phyloP scores from a whole-genome alignment of 768 basidiomycete species.

The Auriscalpium orientale region DNA sequence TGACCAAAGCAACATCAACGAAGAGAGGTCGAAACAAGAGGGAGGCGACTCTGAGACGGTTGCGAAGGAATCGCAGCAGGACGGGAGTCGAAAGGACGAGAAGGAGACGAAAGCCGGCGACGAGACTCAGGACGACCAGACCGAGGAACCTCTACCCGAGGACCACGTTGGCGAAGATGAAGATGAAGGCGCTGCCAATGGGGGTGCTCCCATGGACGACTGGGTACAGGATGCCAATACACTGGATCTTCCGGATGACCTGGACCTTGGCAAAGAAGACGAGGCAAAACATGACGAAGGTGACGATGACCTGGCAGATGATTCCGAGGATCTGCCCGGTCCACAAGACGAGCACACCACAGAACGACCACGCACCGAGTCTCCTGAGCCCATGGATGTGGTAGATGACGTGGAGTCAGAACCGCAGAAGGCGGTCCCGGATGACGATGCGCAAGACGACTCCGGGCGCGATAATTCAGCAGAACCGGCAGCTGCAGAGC shows the following conservation, averaged over 20 bases:
- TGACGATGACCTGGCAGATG: constrained; percentile 11
- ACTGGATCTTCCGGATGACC: constrained; percentile 84
- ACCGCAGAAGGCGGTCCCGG: constrained; percentile 8
- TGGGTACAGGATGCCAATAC: constrained; percentile 72
- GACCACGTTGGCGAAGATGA: constrained; percentile 27
- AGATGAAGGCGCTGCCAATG: constrained; percentile 36
- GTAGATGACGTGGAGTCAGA: not conserved
- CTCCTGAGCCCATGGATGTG: constrained; percentile 1
- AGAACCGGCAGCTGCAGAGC: constrained; percentile 24
- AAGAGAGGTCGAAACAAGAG: constrained; percentile 51
- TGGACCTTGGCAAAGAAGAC: constrained; percentile 45
- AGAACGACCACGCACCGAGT: not conserved
- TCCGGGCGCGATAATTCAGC: constrained; percentile 30
- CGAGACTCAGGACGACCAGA: constrained; percentile 20
- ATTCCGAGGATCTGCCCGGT: constrained; percentile 14
- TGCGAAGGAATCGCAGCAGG: constrained; percentile 57
- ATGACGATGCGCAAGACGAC: constrained; percentile 32
- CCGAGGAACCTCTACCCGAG: constrained; percentile 24
- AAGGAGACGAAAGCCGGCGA: constrained; percentile 24
- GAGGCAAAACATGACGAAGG: constrained; percentile 17
- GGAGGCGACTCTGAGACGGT: constrained; percentile 57
- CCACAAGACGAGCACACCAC: constrained; percentile 9
- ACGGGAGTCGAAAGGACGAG: constrained; percentile 26
- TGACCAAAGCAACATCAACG: constrained; percentile 48
- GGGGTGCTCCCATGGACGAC: constrained; percentile 68